Base-by-base conservation (phyloP, 441 rosid genomes). In the Aleurites moluccanus region DNA sequence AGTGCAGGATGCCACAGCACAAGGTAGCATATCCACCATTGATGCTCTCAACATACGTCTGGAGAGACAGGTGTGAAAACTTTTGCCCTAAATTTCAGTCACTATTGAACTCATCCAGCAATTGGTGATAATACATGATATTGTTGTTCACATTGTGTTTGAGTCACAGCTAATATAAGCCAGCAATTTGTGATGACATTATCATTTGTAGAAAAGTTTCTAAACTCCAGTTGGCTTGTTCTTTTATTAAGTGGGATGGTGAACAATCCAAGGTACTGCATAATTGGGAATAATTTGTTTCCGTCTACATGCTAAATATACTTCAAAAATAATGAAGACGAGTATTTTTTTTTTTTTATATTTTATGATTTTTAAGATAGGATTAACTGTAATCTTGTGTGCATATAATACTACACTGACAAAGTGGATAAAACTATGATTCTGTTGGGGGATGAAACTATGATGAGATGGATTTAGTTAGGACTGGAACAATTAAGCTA, bases 1-100 rank as follows among this genome's bases (percentile, higher is more conserved):
- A 62, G 80, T 88, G 73, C 98, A 87, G 49, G 94, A 91, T 80
- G 82, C 72, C 75, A 80, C 82, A 42, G 96, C 92, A 64, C 86
- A 85, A 59, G 99, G 98, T 42, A 74, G 79, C 87, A 90, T 95
- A 75, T 86, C 97, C 27, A 56, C 79, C 74, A 75, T 89, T 68
- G 88, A 85, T 59, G 98, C 90, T 59, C 93, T 91, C 65, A 90
- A 95, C 81, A 74, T 89, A 68, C 86, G 73, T 72, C 73, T 91
- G 75, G 98, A 89, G 79, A 86, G 73, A 84, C 98, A 89, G 98
- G 99, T 95, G 15, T 75, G 66, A 53, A 45, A 40, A 59, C 50
- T 64, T 81, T 72, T 59, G 2, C 15, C 30, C n/a, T 60, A 28
- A 30, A 10, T 47, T 28, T 6, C n/a, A 6, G 21, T 68, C 10